Conservation (phyloP, 1,284 basidiomycete species). For the Puccinia novopanici region DNA sequence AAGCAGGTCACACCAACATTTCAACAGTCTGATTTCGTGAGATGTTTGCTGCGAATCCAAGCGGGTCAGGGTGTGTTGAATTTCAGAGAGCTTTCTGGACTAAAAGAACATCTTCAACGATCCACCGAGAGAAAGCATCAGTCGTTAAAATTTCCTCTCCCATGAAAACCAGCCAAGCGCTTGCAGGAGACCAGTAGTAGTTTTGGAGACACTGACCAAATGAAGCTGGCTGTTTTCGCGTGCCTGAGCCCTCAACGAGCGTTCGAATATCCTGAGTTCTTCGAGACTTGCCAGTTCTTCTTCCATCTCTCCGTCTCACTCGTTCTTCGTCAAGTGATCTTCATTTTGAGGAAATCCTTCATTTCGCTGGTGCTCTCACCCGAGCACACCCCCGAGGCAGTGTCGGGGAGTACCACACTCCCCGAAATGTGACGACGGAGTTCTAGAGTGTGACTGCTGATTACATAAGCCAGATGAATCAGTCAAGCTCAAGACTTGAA, state of each 20-base stretch:
- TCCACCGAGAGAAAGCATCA: slow-evolving; percentile 11
- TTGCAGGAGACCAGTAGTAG: neutral
- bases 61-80: neutral
- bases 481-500: too few species aligned
- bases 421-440: neutral
- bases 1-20: neutral
- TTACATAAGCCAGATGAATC: too few species aligned
- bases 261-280: neutral
- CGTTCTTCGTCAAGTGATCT: too few species aligned
- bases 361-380: neutral
- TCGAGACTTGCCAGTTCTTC: neutral
- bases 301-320: neutral
- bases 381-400: neutral
- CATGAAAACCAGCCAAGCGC: neutral
- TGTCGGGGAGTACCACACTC: neutral
- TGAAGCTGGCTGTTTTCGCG: slow-evolving; percentile 9
- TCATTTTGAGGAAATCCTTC: too few species aligned
- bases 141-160: neutral
- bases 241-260: neutral
- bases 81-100: slow-evolving; percentile 31
- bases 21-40: neutral
- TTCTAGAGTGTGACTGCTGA: too few species aligned
- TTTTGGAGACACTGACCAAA: slow-evolving; percentile 13
- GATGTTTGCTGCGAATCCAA: slow-evolving; percentile 8
- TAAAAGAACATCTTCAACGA: slow-evolving; percentile 25